These are phyloP conservation scores for Spathaspora hagerdaliae DNA, from an alignment of 805 yeast species.

Conservation along the genomic window DNA sequence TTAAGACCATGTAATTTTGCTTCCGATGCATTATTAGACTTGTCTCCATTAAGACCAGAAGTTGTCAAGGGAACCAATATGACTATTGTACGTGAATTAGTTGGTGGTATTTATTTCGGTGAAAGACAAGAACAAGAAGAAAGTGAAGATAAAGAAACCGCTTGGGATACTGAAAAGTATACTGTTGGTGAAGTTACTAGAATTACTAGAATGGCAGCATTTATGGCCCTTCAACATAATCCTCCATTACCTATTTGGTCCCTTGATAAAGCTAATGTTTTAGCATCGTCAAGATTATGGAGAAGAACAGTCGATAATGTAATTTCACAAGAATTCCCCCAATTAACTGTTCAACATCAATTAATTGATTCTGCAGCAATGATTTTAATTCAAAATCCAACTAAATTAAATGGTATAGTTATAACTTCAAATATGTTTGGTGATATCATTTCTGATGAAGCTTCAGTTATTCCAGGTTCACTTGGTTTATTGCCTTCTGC, in stretches of 20 bases:
- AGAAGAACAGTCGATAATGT: constrained; percentile 87
- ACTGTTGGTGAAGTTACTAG: constrained; percentile 90
- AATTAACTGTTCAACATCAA: constrained; percentile 83
- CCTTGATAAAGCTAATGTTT: constrained; percentile 93
- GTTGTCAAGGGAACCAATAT: constrained; percentile 89
- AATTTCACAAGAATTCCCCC: constrained; percentile 86
- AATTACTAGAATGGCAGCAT: constrained; percentile 97
- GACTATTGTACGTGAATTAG: constrained; percentile 91
- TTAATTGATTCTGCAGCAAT: constrained; percentile 98
- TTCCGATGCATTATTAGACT: constrained; percentile 73
- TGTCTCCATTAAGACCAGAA: constrained; percentile 85
- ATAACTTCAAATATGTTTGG: constrained; percentile 97
- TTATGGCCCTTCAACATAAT: constrained; percentile 84
- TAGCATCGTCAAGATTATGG: constrained; percentile 96
- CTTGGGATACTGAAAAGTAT: constrained; percentile 92
- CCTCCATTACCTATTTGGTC: constrained; percentile 98
- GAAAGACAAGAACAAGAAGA: constrained; percentile 91
- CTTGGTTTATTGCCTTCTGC: constrained; percentile 95
- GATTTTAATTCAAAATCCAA: constrained; percentile 91
- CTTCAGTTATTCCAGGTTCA: constrained; percentile 96
- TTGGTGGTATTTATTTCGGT: constrained; percentile 98
- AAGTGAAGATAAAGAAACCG: constrained; percentile 56
- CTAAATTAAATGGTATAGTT: constrained; percentile 85
- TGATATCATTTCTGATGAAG: constrained; percentile 96
- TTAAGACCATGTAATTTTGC: constrained; percentile 95